Evolutionary conservation across 2,329 filamentous ascomycete species (phyloP).

Genomic region (Dendrostoma leiphaemia): DNA sequence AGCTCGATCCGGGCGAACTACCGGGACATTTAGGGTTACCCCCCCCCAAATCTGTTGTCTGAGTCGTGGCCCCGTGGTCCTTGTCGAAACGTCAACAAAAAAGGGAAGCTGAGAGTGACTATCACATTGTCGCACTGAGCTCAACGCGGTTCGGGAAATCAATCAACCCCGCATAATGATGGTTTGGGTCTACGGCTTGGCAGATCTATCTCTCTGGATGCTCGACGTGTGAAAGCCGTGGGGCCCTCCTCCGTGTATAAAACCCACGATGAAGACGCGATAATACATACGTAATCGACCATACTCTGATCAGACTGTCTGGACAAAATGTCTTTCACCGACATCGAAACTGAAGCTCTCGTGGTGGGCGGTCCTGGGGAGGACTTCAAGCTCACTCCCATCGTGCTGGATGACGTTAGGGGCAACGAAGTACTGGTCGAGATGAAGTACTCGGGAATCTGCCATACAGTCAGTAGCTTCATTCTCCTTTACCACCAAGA

Average conservation of each 20-base stretch:
- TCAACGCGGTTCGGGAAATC: too few relatives aligned
- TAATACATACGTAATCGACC: too few relatives aligned
- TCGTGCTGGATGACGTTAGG: constrained; percentile 11
- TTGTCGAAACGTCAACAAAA: too few relatives aligned
- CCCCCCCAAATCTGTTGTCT: background rate
- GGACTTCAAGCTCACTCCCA: constrained; percentile 10
- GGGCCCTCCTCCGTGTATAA: too few relatives aligned
- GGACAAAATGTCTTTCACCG: constrained; percentile 3
- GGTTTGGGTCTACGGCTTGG: too few relatives aligned
- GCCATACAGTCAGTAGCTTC: constrained; percentile 5
- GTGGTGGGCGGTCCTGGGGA: constrained; percentile 8
- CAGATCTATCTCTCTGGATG: too few relatives aligned
- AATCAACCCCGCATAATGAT: too few relatives aligned
- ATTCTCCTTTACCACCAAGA: background rate
- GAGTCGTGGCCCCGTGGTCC: background rate
- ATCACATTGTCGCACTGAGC: too few relatives aligned
- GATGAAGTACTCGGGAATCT: constrained; percentile 17
- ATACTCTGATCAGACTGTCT: too few relatives aligned
- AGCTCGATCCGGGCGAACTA: background rate
- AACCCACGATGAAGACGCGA: too few relatives aligned
- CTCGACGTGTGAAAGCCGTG: too few relatives aligned
- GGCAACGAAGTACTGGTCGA: constrained; percentile 16
- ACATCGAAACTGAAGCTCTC: constrained; percentile 15
- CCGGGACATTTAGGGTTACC: background rate
- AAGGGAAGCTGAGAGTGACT: too few relatives aligned